Evolutionary conservation across 2,329 filamentous ascomycete genomes (phyloP).

Genomic region (Bipolaris sorokiniana): DNA sequence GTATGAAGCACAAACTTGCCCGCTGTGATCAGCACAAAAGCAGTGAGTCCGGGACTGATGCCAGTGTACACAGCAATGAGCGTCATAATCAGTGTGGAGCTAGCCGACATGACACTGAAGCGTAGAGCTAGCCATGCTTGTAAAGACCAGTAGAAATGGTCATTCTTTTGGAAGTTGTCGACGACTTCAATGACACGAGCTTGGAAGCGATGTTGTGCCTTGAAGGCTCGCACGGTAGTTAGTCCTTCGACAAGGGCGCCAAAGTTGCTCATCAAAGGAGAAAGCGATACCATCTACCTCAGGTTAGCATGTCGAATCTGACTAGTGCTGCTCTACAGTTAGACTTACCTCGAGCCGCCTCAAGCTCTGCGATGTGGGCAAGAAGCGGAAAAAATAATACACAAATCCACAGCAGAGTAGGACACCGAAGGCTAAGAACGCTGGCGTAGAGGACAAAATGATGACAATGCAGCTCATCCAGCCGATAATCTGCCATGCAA

Average conservation of each 20-base stretch:
- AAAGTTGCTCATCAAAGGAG: conserved; percentile 90
- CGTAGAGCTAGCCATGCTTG: conserved; percentile 85
- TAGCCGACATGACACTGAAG: conserved; percentile 73
- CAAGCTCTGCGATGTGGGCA: conserved; percentile 83
- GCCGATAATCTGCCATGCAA: conserved; percentile 72
- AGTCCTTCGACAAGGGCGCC: conserved; percentile 84
- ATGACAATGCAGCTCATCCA: conserved; percentile 77
- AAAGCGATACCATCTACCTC: conserved; percentile 76
- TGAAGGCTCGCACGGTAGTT: conserved; percentile 84
- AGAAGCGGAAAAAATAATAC: conserved; percentile 74
- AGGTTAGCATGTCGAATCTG: conserved; percentile 12
- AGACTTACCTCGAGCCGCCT: conserved; percentile 70
- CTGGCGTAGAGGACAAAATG: conserved; percentile 78
- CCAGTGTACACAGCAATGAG: conserved; percentile 74
- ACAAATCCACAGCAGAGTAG: conserved; percentile 72
- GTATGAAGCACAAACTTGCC: conserved; percentile 70
- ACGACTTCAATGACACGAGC: conserved; percentile 79
- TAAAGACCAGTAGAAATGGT: conserved; percentile 91
- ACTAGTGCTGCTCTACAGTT: background rate
- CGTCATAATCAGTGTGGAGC: conserved; percentile 76
- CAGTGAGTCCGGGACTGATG: conserved; percentile 79
- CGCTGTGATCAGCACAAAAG: conserved; percentile 80
- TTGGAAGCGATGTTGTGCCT: conserved; percentile 79
- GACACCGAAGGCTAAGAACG: conserved; percentile 75
- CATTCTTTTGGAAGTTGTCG: conserved; percentile 90